These are phyloP conservation scores for Serendipita sp. DNA, from an alignment of 768 basidiomycete genomes.

Conservation along the genomic window DNA sequence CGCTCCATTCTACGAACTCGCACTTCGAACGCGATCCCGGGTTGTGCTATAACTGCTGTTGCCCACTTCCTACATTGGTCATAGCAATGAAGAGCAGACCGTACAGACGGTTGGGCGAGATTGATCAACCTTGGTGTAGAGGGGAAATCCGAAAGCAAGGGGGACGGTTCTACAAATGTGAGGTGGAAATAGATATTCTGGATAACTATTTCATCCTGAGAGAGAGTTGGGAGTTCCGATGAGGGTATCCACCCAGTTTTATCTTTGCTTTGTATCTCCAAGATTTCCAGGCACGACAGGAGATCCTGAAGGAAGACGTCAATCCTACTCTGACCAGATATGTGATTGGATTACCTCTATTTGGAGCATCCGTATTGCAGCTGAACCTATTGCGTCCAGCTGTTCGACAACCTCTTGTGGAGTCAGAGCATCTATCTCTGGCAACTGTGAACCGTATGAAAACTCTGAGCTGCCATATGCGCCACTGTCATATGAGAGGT, in stretches of 20 bases:
- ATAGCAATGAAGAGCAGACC: not conserved
- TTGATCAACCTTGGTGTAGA: conserved; percentile 62
- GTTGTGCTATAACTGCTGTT: conserved; percentile 49
- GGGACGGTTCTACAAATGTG: conserved; percentile 55
- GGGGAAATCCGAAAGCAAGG: conserved; percentile 59
- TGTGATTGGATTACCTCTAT: conserved; percentile 40
- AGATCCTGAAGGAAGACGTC: conserved; percentile 43
- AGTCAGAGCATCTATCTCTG: conserved; percentile 45
- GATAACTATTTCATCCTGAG: conserved; percentile 52
- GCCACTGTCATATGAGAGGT: conserved; percentile 12
- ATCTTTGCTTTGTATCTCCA: conserved; percentile 70
- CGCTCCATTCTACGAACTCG: conserved; percentile 63
- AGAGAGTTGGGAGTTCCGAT: conserved; percentile 36
- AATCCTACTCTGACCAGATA: not conserved
- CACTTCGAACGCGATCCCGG: conserved; percentile 42
- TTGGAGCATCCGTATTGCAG: conserved; percentile 60
- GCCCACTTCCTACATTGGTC: conserved; percentile 44
- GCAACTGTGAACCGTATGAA: conserved; percentile 38
- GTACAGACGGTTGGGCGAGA: conserved; percentile 56
- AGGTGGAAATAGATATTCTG: conserved; percentile 65
- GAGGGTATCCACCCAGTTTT: conserved; percentile 61
- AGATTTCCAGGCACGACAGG: conserved; percentile 56
- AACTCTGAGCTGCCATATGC: conserved; percentile 24
- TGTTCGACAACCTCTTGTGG: conserved; percentile 64
- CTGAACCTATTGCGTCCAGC: conserved; percentile 58